These are phyloP conservation scores for Suillus paluster DNA, from an alignment of 768 basidiomycete genomes.

Conservation along the genomic window DNA sequence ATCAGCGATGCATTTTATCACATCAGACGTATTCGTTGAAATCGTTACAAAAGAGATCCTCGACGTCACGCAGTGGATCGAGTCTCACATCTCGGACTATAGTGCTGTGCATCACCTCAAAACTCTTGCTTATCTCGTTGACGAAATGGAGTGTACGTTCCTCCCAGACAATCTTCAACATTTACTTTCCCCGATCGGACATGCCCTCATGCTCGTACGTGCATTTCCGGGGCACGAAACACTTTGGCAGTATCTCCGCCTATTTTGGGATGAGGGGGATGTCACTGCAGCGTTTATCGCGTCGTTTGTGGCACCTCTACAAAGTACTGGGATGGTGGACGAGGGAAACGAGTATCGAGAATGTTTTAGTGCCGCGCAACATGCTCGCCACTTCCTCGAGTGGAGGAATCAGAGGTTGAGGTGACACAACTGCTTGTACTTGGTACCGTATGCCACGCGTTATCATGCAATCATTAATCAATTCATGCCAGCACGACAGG, in stretches of 20 bases:
- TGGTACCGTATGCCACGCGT: background rate
- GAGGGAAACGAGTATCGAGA: conserved; percentile 47
- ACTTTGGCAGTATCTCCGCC: conserved; percentile 65
- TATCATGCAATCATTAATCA: background rate
- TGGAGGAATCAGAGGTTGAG: background rate
- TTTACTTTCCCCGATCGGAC: conserved; percentile 28
- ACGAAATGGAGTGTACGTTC: conserved; percentile 18
- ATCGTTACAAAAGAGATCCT: conserved; percentile 45
- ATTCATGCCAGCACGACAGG: background rate
- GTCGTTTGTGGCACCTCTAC: background rate
- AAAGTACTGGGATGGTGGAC: background rate
- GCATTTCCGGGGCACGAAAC: conserved; percentile 63
- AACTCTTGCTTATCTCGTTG: conserved; percentile 32
- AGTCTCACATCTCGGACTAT: conserved; percentile 68
- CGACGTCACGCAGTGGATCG: conserved; percentile 54
- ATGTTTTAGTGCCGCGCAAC: conserved; percentile 67
- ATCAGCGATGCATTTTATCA: conserved; percentile 22
- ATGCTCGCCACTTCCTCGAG: conserved; percentile 74
- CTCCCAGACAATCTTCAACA: conserved; percentile 11
- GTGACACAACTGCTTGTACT: background rate
- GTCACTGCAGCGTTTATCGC: background rate
- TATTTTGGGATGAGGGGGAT: conserved; percentile 6
- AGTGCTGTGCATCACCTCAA: conserved; percentile 63
- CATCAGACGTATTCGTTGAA: conserved; percentile 21
- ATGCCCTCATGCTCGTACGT: conserved; percentile 53